Evolutionary conservation across 1,284 basidiomycete genomes (phyloP).

Genomic region (Heterobasidion irregulare): DNA sequence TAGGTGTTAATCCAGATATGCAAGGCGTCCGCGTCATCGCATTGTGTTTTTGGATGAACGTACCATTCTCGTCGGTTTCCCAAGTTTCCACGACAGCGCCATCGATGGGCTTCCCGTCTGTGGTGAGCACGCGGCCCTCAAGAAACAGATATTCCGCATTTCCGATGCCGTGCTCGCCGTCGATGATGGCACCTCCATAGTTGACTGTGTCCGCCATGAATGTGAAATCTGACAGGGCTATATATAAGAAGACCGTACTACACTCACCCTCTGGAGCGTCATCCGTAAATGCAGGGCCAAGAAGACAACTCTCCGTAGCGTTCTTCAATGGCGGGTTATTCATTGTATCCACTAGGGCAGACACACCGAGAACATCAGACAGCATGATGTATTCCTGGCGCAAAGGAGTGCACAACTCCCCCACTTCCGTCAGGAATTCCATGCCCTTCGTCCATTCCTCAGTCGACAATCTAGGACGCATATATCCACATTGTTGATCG

Average conservation of each 20-base stretch:
- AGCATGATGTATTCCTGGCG: conserved; percentile 1
- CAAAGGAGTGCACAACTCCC: background rate
- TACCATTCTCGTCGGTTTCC: conserved; percentile 29
- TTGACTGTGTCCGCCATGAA: background rate
- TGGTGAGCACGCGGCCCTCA: conserved; percentile 25
- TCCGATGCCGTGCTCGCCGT: conserved; percentile 9
- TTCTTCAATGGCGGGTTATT: conserved; percentile 1
- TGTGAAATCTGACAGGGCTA: background rate
- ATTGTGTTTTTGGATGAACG: background rate
- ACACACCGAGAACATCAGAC: conserved; percentile 1
- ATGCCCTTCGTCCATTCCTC: conserved; percentile 2
- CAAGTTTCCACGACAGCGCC: conserved; percentile 29
- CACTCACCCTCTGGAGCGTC: background rate
- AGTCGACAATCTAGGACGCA: background rate
- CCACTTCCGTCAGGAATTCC: background rate
- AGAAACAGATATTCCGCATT: conserved; percentile 32
- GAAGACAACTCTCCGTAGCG: background rate
- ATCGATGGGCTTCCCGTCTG: conserved; percentile 23
- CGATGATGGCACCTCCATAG: background rate
- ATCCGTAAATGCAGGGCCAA: background rate
- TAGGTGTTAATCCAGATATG: background rate
- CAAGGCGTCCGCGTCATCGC: background rate
- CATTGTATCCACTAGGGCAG: conserved; percentile 1
- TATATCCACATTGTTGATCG: background rate
- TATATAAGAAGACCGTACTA: too few species aligned